These are phyloP conservation scores for Bruguiera sexangula DNA, from an alignment of 345 rosid species.

Conservation along the genomic window DNA sequence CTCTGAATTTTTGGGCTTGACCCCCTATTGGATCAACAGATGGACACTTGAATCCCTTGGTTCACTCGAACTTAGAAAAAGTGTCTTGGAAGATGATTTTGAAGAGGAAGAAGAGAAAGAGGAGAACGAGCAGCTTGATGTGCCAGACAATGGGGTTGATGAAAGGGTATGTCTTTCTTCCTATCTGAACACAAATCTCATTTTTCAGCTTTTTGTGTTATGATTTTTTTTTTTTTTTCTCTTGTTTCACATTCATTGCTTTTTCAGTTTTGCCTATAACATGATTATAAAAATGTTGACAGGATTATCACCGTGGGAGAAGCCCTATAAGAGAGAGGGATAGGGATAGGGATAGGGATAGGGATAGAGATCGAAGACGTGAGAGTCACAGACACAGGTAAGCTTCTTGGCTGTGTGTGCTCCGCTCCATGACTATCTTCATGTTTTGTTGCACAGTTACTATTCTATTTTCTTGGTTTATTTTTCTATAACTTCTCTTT, in stretches of 20 bases:
- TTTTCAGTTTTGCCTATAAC: neutral
- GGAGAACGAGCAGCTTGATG: constrained; percentile 65
- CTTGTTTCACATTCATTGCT: neutral
- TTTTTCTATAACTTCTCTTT: too few species aligned
- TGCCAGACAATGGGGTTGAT: constrained; percentile 44
- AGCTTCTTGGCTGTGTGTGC: neutral
- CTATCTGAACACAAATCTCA: neutral
- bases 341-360: constrained; percentile 59
- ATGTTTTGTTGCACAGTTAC: neutral
- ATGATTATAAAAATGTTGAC: constrained; percentile 16
- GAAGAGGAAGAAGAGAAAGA: constrained; percentile 97
- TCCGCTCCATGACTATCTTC: neutral
- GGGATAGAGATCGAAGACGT: constrained; percentile 72
- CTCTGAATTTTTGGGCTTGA: neutral
- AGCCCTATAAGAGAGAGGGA: constrained; percentile 84
- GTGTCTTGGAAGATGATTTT: constrained; percentile 94
- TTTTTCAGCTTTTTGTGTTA: too few species aligned
- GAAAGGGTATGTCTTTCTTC: constrained; percentile 47
- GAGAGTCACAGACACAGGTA: constrained; percentile 80
- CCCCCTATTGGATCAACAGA: constrained; percentile 32
- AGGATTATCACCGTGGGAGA: constrained; percentile 72
- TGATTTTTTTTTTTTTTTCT: neutral
- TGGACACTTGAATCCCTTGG: constrained; percentile 78
- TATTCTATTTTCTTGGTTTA: too few species aligned
- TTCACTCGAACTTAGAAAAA: constrained; percentile 70